Conservation (phyloP, 1,139 yeast genomes). For the Kodamaea plutei region DNA sequence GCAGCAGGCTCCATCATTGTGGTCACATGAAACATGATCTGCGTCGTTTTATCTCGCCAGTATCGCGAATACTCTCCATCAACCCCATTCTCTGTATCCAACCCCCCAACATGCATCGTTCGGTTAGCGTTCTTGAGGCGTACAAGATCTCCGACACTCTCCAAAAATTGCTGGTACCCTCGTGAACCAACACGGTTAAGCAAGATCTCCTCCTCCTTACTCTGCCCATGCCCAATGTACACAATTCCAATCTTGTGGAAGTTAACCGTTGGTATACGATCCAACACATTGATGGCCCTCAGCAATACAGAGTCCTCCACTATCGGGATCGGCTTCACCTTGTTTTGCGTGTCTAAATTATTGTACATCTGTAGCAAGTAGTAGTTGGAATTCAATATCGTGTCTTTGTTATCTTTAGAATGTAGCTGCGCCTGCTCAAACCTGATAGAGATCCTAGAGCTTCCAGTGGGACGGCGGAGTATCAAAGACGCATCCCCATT, state of each 20-base stretch:
- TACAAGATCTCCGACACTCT: constrained; percentile 55
- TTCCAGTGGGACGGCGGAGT: constrained; percentile 67
- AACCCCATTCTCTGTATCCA: constrained; percentile 61
- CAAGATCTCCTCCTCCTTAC: constrained; percentile 59
- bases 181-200: constrained; percentile 62
- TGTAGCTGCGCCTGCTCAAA: constrained; percentile 27
- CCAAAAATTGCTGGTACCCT: constrained; percentile 56
- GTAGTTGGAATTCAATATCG: constrained; percentile 23
- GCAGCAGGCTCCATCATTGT: constrained; percentile 77
- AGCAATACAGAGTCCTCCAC: constrained; percentile 46
- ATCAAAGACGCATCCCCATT: constrained; percentile 54
- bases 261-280: constrained; percentile 73
- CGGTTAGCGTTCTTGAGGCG: constrained; percentile 48
- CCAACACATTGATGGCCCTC: constrained; percentile 64
- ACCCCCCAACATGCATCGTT: constrained; percentile 70
- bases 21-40: constrained; percentile 71
- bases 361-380: constrained; percentile 31
- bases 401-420: background rate
- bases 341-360: constrained; percentile 16
- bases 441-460: constrained; percentile 42
- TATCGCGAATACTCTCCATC: constrained; percentile 78
- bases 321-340: constrained; percentile 33
- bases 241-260: constrained; percentile 77
- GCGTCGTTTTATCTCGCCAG: constrained; percentile 71
- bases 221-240: constrained; percentile 68